Conservation (phyloP, 1,284 basidiomycete species). For the Ustilago loliicola region DNA sequence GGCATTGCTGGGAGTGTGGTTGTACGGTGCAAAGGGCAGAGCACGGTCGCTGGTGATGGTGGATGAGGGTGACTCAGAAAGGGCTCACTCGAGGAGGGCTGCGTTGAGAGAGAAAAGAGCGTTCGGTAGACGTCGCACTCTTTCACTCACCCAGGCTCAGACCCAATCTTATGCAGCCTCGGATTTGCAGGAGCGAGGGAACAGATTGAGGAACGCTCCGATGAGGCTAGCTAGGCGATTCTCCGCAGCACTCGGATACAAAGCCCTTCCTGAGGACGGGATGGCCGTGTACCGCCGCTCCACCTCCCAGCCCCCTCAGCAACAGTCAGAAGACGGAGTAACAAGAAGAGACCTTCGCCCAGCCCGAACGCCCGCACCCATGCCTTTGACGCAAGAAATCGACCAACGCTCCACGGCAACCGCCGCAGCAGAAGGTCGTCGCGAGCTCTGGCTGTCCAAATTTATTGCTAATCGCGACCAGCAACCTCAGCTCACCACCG, state of each 20-base stretch:
- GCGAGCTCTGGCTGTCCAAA: conserved; percentile 41
- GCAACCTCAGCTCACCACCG: background rate
- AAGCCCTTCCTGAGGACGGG: conserved; percentile 21
- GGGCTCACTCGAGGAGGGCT: conserved; percentile 24
- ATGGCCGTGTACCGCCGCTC: conserved; percentile 19
- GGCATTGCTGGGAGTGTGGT: conserved; percentile 30
- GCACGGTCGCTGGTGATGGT: conserved; percentile 23
- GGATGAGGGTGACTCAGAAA: conserved; percentile 24
- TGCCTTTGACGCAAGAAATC: conserved; percentile 18
- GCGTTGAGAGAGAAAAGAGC: conserved; percentile 23
- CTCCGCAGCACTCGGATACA: conserved; percentile 31
- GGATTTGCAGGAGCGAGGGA: background rate
- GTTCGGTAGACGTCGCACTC: conserved; percentile 13
- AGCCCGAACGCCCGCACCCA: conserved; percentile 12
- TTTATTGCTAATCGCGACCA: conserved; percentile 28
- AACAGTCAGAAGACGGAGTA: background rate
- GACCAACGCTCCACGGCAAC: conserved; percentile 24
- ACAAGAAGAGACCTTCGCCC: conserved; percentile 4
- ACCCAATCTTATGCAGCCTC: conserved; percentile 12
- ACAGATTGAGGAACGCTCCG: conserved; percentile 2
- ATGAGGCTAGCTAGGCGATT: conserved; percentile 12
- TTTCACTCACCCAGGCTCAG: conserved; percentile 1
- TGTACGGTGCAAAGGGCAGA: conserved; percentile 37
- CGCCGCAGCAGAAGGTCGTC: conserved; percentile 32
- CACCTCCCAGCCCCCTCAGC: background rate